A percentile compares a stretch with the other conserved stretches of the same genome.
These are phyloP conservation scores for Geranium brycei DNA, from an alignment of 345 rosid species.

Conservation along the genomic window DNA sequence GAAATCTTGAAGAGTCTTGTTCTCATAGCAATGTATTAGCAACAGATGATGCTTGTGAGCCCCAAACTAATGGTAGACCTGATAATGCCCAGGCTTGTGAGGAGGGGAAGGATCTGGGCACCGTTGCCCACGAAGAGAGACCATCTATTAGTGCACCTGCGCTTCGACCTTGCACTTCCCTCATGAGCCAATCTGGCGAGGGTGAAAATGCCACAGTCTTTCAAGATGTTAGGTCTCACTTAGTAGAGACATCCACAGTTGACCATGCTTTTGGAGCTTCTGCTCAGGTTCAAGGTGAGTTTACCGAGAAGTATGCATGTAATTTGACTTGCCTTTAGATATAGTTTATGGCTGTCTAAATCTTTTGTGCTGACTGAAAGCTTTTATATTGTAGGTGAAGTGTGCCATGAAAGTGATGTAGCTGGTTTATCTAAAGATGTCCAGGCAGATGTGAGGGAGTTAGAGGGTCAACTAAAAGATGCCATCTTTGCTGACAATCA, in stretches of 20 bases:
- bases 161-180: conserved; percentile 30
- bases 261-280: conserved; percentile 17
- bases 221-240: conserved; percentile 12
- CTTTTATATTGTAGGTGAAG: conserved; percentile 10
- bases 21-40: conserved; percentile 9
- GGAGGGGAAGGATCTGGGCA: conserved; percentile 14
- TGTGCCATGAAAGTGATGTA: conserved; percentile 19
- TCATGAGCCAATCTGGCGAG: conserved; percentile 11
- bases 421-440: conserved; percentile 28
- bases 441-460: conserved; percentile 18
- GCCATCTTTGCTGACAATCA: conserved; percentile 23
- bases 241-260: conserved; percentile 11
- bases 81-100: conserved; percentile 24
- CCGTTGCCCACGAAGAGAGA: conserved; percentile 2
- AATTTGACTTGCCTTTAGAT: conserved; percentile 5
- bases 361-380: not conserved
- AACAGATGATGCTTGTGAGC: conserved; percentile 3
- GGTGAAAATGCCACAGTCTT: conserved; percentile 4
- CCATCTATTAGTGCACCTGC: conserved; percentile 8
- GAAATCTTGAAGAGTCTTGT: conserved; percentile 15
- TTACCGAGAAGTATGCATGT: conserved; percentile 10
- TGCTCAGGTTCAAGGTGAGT: conserved; percentile 39
- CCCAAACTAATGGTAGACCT: conserved; percentile 11
- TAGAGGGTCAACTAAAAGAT: conserved; percentile 25
- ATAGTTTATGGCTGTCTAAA: not conserved